These are phyloP conservation scores for Isabelozyma rhagii DNA, from an alignment of 805 yeast genomes.

Conservation along the genomic window DNA sequence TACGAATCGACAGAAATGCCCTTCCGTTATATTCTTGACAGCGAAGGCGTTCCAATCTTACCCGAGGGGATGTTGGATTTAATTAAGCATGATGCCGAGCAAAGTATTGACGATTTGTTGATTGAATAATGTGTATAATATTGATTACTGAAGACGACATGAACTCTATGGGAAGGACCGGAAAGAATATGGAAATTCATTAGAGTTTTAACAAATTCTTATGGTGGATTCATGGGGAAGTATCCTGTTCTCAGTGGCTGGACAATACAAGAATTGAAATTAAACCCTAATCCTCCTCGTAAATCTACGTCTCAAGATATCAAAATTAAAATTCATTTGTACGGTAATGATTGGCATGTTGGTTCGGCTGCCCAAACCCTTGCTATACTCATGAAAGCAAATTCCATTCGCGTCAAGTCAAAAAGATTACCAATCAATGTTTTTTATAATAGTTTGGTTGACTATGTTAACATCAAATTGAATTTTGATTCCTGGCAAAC, in stretches of 20 bases:
- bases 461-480: constrained; percentile 67
- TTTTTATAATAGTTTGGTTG: constrained; percentile 80
- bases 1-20: constrained; percentile 98
- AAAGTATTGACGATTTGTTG: constrained; percentile 70
- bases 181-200: constrained; percentile 35
- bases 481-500: constrained; percentile 87
- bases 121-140: constrained; percentile 17
- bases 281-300: constrained; percentile 22
- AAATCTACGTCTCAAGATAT: constrained; percentile 10
- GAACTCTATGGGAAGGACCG: constrained; percentile 24
- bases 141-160: not conserved
- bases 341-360: constrained; percentile 82
- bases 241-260: constrained; percentile 36
- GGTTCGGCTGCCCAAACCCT: constrained; percentile 61
- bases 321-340: constrained; percentile 53
- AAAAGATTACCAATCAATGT: constrained; percentile 29
- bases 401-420: constrained; percentile 26
- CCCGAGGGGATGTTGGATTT: constrained; percentile 90
- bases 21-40: constrained; percentile 78
- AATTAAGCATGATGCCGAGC: constrained; percentile 82
- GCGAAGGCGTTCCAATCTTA: constrained; percentile 67
- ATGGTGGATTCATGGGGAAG: constrained; percentile 32
- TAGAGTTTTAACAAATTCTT: constrained; percentile 27
- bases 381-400: constrained; percentile 54
- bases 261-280: constrained; percentile 28